Evolutionary conservation across 2,329 filamentous ascomycete genomes (phyloP).

Genomic region (Alternaria consortialis): DNA sequence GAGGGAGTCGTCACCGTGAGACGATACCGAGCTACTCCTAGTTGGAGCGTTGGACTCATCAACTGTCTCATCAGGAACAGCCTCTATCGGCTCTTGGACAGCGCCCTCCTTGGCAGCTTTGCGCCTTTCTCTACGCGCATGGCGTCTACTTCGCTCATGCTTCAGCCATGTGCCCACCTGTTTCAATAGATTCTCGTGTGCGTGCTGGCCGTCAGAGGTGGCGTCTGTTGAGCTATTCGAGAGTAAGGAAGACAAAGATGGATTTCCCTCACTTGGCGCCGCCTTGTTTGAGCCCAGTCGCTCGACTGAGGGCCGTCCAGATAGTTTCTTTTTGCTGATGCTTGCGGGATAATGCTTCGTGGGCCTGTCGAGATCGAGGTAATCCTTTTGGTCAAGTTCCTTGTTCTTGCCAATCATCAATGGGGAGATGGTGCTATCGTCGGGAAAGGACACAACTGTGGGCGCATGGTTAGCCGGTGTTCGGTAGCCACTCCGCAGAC

Average conservation of each 20-base stretch:
- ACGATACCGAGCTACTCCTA: constrained; percentile 66
- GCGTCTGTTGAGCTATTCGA: constrained; percentile 41
- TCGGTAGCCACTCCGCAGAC: constrained; percentile 6
- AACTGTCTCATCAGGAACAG: constrained; percentile 10
- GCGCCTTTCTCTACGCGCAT: constrained; percentile 61
- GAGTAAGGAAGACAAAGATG: constrained; percentile 41
- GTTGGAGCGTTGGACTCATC: constrained; percentile 44
- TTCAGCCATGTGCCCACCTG: constrained; percentile 87
- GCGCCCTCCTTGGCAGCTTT: constrained; percentile 58
- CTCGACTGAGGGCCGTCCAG: constrained; percentile 53
- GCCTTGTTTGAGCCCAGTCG: constrained; percentile 35
- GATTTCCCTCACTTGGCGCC: constrained; percentile 36
- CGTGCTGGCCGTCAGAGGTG: constrained; percentile 34
- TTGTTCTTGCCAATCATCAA: constrained; percentile 57
- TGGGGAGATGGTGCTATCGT: constrained; percentile 57
- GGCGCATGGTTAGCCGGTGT: constrained; percentile 32
- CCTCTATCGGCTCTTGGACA: constrained; percentile 8
- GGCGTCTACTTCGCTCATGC: constrained; percentile 75
- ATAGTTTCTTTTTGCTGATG: constrained; percentile 54
- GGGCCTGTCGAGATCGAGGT: constrained; percentile 51
- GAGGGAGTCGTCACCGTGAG: constrained; percentile 73
- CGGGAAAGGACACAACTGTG: constrained; percentile 58
- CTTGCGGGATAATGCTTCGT: constrained; percentile 50
- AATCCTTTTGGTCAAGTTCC: constrained; percentile 54
- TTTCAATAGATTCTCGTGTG: constrained; percentile 63